Base-by-base conservation (phyloP, 352 stramenopile genomes). In the Elongisporangium anandrum region DNA sequence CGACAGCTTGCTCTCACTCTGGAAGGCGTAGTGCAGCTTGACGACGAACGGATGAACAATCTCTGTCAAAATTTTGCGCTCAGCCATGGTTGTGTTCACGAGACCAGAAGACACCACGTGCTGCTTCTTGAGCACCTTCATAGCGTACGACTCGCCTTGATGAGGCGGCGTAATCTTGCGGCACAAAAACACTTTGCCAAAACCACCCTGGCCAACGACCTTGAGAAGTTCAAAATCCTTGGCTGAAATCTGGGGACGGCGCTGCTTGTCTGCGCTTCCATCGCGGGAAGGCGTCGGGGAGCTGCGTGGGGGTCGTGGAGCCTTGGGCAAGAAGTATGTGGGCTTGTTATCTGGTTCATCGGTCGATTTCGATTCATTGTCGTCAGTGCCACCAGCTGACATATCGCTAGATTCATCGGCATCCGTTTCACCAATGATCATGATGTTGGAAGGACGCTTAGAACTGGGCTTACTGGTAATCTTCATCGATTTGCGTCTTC, bases 171-270 rank as follows among this genome's bases (percentile, higher is more conserved):
- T 98, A 3, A 88, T 91, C 76, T 99, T 98, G 56, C 93, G 85
- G 6, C 98, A 97, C 24, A 99, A 73, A 69, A 99, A 99, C 16
- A 99, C 97, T 76, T 99, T 99, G 74, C 95, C 96, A 70, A 98
- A 98, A 64, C 69, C 97, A 61, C 96, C 96, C 70, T 99, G 98
- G 4, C 97, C 97, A 52, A 99, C 97, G 59, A 99, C 92, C 66
- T 98, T 98, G 56, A 99, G 83, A 61, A 99, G 81, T 57, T 99
- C 96, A 69, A 99, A 99, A 56, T 95, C 88, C 45, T 89, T 88
- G 60, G 97, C 80, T 5, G 81, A 84, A 19, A 97, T 85, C 20
- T 72, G 60, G 50, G 69, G 64, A 26, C 64, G 50, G 51, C 65
- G 52, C 34, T 53, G 50, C 50, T 71, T 9, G 57, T 15, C 0